Evolutionary conservation across 768 basidiomycete genomes (phyloP).

Genomic region (Mycena polygramma): DNA sequence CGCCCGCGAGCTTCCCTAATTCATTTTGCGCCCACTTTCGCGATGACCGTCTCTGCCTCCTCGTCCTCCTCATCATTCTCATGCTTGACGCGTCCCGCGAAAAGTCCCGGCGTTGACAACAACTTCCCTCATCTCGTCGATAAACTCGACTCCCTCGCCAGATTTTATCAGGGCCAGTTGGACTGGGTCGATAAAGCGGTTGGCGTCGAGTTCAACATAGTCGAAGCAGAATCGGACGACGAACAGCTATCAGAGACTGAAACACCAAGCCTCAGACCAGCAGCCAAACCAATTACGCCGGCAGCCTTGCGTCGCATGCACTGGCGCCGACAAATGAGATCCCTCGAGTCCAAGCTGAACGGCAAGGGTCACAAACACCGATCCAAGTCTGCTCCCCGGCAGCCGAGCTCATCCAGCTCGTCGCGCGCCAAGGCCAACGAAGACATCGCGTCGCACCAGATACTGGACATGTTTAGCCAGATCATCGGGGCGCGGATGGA

Average conservation of each 20-base stretch:
- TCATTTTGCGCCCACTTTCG: background rate
- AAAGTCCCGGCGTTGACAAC: background rate
- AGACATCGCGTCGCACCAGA: slow-evolving; percentile 52
- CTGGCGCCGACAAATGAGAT: slow-evolving; percentile 36
- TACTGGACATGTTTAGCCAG: slow-evolving; percentile 77
- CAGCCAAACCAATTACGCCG: slow-evolving; percentile 3
- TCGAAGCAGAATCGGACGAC: slow-evolving; percentile 31
- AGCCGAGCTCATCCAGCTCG: background rate
- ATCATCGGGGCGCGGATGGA: slow-evolving; percentile 84
- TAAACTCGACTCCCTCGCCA: slow-evolving; percentile 32
- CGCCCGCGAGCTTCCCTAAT: background rate
- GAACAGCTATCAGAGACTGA: slow-evolving; percentile 25
- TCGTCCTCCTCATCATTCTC: background rate
- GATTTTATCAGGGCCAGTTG: slow-evolving; percentile 33
- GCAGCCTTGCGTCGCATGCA: slow-evolving; percentile 20
- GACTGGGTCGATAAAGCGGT: slow-evolving; percentile 32
- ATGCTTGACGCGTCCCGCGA: background rate
- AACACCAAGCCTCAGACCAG: slow-evolving; percentile 1
- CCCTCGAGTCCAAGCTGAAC: slow-evolving; percentile 32
- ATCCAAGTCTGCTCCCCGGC: background rate
- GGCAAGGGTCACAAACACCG: slow-evolving; percentile 22
- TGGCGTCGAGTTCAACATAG: slow-evolving; percentile 13
- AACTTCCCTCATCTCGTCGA: slow-evolving; percentile 25
- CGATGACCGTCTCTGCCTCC: slow-evolving; percentile 1
- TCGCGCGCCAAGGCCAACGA: background rate